Evolutionary conservation across 139 green algal species (phyloP).

Genomic region (Zygnema cylindricum): DNA sequence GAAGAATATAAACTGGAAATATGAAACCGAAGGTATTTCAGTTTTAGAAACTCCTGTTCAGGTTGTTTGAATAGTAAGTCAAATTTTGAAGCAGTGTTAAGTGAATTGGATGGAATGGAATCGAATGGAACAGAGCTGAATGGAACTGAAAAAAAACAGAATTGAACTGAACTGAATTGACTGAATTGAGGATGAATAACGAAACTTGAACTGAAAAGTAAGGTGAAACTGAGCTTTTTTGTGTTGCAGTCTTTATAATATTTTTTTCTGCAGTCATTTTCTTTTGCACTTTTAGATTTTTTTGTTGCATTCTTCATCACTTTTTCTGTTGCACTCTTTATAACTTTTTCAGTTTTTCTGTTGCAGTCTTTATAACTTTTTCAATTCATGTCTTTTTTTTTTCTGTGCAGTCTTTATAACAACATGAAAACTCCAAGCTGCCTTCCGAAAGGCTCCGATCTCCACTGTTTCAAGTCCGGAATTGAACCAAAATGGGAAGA

Average conservation of each 20-base stretch:
- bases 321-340: neutral
- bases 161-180: too few species aligned
- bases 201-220: neutral
- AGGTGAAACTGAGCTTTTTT: neutral
- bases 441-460: constrained; percentile 83
- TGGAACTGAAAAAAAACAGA: too few species aligned
- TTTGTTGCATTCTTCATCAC: neutral
- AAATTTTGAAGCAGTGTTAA: too few species aligned
- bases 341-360: neutral
- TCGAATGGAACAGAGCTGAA: too few species aligned
- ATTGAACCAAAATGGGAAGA: constrained; percentile 99
- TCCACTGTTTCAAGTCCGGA: constrained; percentile 96
- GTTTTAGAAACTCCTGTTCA: too few species aligned
- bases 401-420: constrained; percentile 91
- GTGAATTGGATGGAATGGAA: too few species aligned
- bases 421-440: constrained; percentile 94
- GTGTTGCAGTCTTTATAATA: neutral
- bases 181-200: too few species aligned
- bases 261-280: neutral
- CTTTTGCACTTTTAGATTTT: neutral
- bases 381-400: neutral
- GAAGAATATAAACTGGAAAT: too few species aligned
- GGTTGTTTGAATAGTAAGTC: too few species aligned
- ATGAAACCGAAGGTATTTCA: too few species aligned
- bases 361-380: neutral